phyloP scores from a whole-genome alignment of 768 basidiomycete species.

The Pisolithus tinctorius region DNA sequence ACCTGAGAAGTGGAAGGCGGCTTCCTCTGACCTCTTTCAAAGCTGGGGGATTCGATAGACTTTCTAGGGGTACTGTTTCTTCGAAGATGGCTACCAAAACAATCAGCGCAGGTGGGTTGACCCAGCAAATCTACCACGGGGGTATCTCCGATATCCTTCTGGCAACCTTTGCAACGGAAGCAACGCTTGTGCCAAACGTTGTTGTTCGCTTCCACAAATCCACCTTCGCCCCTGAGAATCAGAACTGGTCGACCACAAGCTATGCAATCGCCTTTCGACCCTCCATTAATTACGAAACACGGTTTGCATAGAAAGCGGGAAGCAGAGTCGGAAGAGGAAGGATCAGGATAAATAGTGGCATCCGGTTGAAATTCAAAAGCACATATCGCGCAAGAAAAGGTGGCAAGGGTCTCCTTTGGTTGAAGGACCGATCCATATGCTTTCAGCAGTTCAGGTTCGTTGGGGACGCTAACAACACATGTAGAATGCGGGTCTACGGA shows the following conservation, averaged over 20 bases:
- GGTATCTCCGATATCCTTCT: constrained; percentile 60
- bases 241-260: constrained; percentile 66
- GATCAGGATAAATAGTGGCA: constrained; percentile 82
- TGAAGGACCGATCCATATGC: constrained; percentile 83
- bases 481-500: too few relatives aligned
- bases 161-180: constrained; percentile 70
- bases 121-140: constrained; percentile 85
- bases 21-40: constrained; percentile 23
- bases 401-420: constrained; percentile 63
- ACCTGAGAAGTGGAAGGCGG: constrained; percentile 43
- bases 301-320: constrained; percentile 66
- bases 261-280: constrained; percentile 69
- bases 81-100: constrained; percentile 72
- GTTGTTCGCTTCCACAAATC: constrained; percentile 63
- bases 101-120: constrained; percentile 69
- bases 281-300: constrained; percentile 68
- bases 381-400: constrained; percentile 66
- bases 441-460: constrained; percentile 63
- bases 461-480: constrained; percentile 50
- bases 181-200: constrained; percentile 79
- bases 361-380: constrained; percentile 64
- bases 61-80: constrained; percentile 36
- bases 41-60: constrained; percentile 32
- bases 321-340: constrained; percentile 20
- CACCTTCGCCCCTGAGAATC: constrained; percentile 69